Conservation (phyloP, 345 rosid genomes). For the Populus davidiana region DNA sequence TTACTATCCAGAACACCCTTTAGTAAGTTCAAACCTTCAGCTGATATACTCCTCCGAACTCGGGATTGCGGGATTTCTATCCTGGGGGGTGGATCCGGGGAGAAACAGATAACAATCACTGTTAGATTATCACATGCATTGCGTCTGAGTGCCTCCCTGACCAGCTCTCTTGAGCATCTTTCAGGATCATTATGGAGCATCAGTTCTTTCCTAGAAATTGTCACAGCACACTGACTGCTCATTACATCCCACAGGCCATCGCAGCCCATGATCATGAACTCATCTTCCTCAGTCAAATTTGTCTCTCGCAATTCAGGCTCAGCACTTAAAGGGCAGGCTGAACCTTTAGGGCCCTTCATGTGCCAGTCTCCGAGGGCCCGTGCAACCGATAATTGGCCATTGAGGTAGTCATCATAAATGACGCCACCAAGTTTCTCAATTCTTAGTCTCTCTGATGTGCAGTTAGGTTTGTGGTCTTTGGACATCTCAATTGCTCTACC, state of each 20-base stretch:
- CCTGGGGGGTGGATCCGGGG: conserved; percentile 76
- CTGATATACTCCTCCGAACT: conserved; percentile 78
- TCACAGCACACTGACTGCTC: conserved; percentile 95
- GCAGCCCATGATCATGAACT: conserved; percentile 94
- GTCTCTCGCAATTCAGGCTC: conserved; percentile 86
- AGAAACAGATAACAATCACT: conserved; percentile 76
- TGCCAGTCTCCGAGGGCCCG: conserved; percentile 99
- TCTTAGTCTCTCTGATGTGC: conserved; percentile 64
- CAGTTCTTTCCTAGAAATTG: conserved; percentile 73
- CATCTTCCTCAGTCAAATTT: conserved; percentile 73
- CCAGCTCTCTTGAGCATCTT: conserved; percentile 89
- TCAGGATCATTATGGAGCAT: conserved; percentile 94
- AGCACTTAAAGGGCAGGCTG: conserved; percentile 78
- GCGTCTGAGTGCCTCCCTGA: conserved; percentile 77
- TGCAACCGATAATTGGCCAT: conserved; percentile 93
- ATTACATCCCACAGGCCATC: conserved; percentile 99
- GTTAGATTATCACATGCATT: conserved; percentile 84
- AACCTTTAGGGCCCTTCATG: conserved; percentile 91
- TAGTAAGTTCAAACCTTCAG: conserved; percentile 79
- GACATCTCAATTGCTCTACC: conserved; percentile 95
- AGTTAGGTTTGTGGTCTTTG: conserved; percentile 90
- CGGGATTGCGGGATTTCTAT: conserved; percentile 64
- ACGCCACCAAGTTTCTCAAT: conserved; percentile 90
- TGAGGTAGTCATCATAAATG: conserved; percentile 91
- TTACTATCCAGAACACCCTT: conserved; percentile 77